Conservation (phyloP, 1,284 basidiomycete species). For the Singerocomus inundabilis region DNA sequence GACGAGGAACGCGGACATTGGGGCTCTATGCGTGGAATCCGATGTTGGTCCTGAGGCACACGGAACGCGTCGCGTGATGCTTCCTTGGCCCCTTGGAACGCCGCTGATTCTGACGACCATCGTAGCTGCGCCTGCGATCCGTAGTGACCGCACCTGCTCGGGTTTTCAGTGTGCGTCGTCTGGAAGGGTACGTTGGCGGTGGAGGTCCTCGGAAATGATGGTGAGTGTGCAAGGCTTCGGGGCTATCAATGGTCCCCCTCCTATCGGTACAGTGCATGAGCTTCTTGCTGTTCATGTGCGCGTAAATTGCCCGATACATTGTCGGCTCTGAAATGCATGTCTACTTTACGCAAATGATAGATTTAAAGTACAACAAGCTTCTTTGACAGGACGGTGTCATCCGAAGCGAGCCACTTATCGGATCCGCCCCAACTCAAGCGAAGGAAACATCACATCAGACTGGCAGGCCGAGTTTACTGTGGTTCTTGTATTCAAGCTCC, state of each 20-base stretch:
- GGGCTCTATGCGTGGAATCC: not conserved
- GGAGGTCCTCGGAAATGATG: conserved; percentile 17
- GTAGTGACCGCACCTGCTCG: conserved; percentile 15
- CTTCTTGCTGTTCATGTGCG: too few relatives aligned
- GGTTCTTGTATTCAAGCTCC: too few relatives aligned
- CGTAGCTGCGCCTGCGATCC: conserved; percentile 1
- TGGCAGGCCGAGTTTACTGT: too few relatives aligned
- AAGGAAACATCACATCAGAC: too few relatives aligned
- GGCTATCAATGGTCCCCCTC: not conserved
- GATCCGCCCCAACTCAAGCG: not conserved
- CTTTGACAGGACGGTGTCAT: too few relatives aligned
- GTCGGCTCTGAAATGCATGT: too few relatives aligned
- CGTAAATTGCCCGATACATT: too few relatives aligned
- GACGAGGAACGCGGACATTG: conserved; percentile 21
- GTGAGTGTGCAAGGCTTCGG: not conserved
- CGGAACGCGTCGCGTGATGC: not conserved
- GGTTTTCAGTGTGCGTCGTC: not conserved
- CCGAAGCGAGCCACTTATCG: not conserved
- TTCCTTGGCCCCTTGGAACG: conserved; percentile 5
- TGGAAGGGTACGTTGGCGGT: not conserved
- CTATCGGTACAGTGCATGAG: too few relatives aligned
- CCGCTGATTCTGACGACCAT: conserved; percentile 16
- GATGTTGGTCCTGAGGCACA: not conserved
- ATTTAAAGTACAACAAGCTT: not conserved
- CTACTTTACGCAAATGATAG: not conserved